These are phyloP conservation scores for Aspergillus texensis DNA, from an alignment of 2,329 filamentous ascomycete genomes.

Conservation along the genomic window DNA sequence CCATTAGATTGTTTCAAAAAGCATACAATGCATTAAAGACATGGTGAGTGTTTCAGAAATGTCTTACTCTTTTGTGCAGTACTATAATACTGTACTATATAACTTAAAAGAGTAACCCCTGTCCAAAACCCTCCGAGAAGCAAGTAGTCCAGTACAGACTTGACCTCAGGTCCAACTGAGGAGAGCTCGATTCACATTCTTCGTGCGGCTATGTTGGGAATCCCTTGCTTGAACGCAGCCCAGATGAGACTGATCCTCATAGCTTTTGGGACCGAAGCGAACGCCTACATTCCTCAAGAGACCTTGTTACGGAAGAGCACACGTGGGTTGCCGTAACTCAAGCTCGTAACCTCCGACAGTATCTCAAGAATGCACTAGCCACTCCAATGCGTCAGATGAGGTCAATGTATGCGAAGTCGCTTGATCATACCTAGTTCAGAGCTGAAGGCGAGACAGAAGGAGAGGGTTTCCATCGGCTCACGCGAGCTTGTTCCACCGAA, in stretches of 20 bases:
- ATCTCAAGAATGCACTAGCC: background rate
- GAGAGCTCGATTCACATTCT: background rate
- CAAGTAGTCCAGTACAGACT: background rate
- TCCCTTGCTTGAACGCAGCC: background rate
- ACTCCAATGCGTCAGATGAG: background rate
- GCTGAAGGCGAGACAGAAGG: background rate
- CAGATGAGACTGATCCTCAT: background rate
- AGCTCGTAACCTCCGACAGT: too few relatives aligned
- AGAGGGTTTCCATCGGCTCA: background rate
- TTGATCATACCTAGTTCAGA: background rate
- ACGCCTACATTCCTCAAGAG: background rate
- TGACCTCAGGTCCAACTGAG: background rate
- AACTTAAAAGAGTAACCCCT: background rate
- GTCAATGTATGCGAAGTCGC: background rate
- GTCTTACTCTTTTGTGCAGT: too few relatives aligned
- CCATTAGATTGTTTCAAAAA: background rate
- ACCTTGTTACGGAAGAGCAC: background rate
- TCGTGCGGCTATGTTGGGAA: background rate
- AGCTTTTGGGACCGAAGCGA: background rate
- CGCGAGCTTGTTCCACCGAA: background rate
- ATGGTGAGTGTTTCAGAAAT: too few relatives aligned
- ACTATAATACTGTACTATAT: too few relatives aligned
- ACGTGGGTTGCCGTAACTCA: background rate
- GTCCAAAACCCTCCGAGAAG: background rate
- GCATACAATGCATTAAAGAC: background rate